phyloP scores from a whole-genome alignment of 805 yeast genomes.

The Isabelozyma gotoi region DNA sequence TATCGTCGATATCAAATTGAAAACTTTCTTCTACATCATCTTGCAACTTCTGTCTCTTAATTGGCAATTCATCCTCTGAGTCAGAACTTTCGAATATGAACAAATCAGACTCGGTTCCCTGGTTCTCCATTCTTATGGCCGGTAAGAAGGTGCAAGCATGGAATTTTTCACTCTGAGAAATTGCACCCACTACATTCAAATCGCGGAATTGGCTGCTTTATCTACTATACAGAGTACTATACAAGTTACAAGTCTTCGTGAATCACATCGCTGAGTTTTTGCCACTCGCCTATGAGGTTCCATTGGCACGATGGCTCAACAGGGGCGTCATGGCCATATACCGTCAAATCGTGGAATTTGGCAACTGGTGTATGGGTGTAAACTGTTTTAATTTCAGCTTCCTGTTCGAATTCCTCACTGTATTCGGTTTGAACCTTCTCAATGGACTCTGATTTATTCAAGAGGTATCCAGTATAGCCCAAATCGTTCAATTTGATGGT shows the following conservation, averaged over 20 bases:
- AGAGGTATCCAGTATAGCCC: conserved; percentile 22
- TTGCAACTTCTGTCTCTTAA: not conserved
- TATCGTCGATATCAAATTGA: conserved; percentile 3
- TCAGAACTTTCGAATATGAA: conserved; percentile 3
- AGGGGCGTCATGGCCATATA: conserved; percentile 33
- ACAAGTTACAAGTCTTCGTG: conserved; percentile 10
- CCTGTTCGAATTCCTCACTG: conserved; percentile 6
- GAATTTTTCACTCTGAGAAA: not conserved
- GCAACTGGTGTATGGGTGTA: conserved; percentile 22
- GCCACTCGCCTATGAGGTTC: conserved; percentile 28
- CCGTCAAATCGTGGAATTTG: conserved; percentile 17
- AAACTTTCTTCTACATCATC: not conserved
- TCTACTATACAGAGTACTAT: not conserved
- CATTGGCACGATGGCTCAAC: conserved; percentile 21
- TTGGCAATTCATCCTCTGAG: conserved; percentile 1
- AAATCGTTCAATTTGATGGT: conserved; percentile 11
- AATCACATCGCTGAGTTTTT: conserved; percentile 21
- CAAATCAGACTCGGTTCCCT: conserved; percentile 1
- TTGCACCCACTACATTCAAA: not conserved
- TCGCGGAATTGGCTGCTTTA: not conserved
- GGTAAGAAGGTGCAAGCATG: not conserved
- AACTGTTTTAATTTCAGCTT: conserved; percentile 16
- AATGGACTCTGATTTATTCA: conserved; percentile 22
- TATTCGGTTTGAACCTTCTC: conserved; percentile 9
- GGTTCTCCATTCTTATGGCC: not conserved